Evolutionary conservation across 2,329 filamentous ascomycete species (phyloP), one percentile per base, ranked within the genome.

Genomic region (Fusarium hostae): DNA sequence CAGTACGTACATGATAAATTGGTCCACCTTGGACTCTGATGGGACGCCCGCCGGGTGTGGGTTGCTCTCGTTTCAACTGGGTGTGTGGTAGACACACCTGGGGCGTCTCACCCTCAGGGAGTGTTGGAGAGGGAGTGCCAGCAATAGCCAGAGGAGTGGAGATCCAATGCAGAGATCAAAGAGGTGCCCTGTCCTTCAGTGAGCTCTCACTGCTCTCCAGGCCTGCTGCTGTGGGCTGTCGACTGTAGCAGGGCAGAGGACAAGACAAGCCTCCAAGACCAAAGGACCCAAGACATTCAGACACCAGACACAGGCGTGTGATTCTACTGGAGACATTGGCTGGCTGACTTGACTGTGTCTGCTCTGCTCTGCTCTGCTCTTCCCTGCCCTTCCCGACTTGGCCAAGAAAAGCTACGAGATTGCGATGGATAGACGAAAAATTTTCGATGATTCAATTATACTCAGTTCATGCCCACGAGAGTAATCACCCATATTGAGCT

Each of bases 281-380:
- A 59, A 59, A 61, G 50, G 58, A 66, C 62, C 63, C 70, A 76
- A 75, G 71, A 75, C 73, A 76, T 63, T 67, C 55, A 68, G 47
- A 71, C 70, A 72, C 68, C 73, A 63, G 73, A 74, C 65, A 68
- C 59, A 71, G 70, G 72, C 71, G 74, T 76, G 74, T 76, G 74
- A 75, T 75, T 70, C 64, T 68, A 54, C 58, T 55, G 58, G 66
- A 71, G 71, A 62, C 62, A 61, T 58, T 59, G 51, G 57, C 58
- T 68, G 56, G 32, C 63, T 67, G 63, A 55, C 45, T 67, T 62
- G 67, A 64, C 60, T 64, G 52, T 70, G 57, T 64, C 45, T 61
- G 30, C 41, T 52, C 62, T 69, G 57, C 45, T 45, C 58, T 71
- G 44, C 44, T 44, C 37, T 50, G 50, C 24, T 18, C 32, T 63